Evolutionary conservation across 305 asterid species (phyloP).

Genomic region (Rubia tinctorum): DNA sequence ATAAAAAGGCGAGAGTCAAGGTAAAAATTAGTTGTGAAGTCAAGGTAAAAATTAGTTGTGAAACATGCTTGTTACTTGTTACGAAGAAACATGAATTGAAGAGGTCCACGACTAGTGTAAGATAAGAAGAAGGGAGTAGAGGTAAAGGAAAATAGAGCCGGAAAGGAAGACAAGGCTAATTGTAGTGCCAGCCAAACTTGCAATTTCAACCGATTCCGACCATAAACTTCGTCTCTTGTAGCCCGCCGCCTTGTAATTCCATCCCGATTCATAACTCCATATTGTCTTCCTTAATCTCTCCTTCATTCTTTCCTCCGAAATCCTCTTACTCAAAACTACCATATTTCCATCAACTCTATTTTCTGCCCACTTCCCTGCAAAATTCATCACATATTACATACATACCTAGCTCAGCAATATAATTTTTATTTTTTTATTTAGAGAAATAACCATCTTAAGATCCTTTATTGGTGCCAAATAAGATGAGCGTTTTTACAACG

Average conservation of each 20-base stretch:
- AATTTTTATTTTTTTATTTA: too few relatives aligned
- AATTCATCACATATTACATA: neutral
- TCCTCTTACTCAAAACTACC: conserved; percentile 35
- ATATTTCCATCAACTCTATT: conserved; percentile 39
- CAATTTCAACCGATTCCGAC: conserved; percentile 26
- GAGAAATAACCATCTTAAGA: too few relatives aligned
- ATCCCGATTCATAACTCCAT: conserved; percentile 19
- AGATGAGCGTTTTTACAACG: too few relatives aligned
- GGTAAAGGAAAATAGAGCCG: conserved; percentile 36
- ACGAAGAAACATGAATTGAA: too few relatives aligned
- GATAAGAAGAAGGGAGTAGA: conserved; percentile 29
- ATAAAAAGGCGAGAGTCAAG: neutral
- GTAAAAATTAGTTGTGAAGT: too few relatives aligned
- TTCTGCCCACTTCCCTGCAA: conserved; percentile 28
- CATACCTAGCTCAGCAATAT: too few relatives aligned
- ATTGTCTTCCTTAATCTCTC: conserved; percentile 25
- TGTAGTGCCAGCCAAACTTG: conserved; percentile 18
- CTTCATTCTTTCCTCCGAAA: conserved; percentile 30
- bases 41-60: too few relatives aligned
- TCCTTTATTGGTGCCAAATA: too few relatives aligned
- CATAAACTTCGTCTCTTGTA: conserved; percentile 22
- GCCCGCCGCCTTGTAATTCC: conserved; percentile 38
- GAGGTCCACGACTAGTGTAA: neutral
- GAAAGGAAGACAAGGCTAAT: conserved; percentile 33
- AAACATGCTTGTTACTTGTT: too few relatives aligned